These are phyloP conservation scores for Alloteropsis angusta DNA, from an alignment of 202 grass and related monocot species.

Conservation along the genomic window DNA sequence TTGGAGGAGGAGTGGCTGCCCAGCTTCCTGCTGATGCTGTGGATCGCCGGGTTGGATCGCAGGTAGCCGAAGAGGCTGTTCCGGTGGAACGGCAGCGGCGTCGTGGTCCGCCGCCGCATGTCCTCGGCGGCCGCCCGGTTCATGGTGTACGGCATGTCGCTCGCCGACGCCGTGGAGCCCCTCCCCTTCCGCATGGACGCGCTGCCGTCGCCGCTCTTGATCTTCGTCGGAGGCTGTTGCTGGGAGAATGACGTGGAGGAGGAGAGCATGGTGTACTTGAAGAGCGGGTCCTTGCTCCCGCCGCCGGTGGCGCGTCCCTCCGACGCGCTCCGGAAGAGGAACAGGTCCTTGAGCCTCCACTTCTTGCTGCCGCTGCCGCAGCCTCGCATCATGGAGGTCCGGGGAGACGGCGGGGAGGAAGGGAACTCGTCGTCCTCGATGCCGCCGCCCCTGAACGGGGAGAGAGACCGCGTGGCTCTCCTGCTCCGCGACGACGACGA, in stretches of 20 bases:
- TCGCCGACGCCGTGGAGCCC: slow-evolving; percentile 34
- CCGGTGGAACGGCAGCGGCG: slow-evolving; percentile 79
- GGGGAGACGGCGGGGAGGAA: slow-evolving; percentile 25
- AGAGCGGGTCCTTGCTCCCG: slow-evolving; percentile 71
- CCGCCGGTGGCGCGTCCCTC: slow-evolving; percentile 57
- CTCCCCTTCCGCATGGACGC: slow-evolving; percentile 37
- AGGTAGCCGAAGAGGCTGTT: slow-evolving; percentile 86
- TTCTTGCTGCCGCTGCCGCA: slow-evolving; percentile 74
- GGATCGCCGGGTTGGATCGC: slow-evolving; percentile 65
- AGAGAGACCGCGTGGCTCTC: slow-evolving; percentile 55
- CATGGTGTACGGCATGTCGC: slow-evolving; percentile 57
- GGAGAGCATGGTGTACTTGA: slow-evolving; percentile 57
- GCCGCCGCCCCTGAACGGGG: slow-evolving; percentile 42
- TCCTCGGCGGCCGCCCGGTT: slow-evolving; percentile 57
- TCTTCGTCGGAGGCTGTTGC: background rate
- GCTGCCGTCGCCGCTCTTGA: slow-evolving; percentile 1
- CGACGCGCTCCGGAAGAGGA: slow-evolving; percentile 90
- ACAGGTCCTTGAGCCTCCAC: slow-evolving; percentile 75
- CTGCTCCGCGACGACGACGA: slow-evolving; percentile 21
- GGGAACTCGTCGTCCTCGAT: slow-evolving; percentile 20
- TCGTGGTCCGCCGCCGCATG: slow-evolving; percentile 60
- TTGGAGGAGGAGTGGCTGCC: slow-evolving; percentile 13
- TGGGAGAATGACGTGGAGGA: background rate
- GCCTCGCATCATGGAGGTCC: slow-evolving; percentile 30
- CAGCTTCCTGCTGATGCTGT: slow-evolving; percentile 66